A percentile compares a stretch with the other conserved stretches of the same genome.
Conservation (phyloP, 2,329 filamentous ascomycete species). For the Pyrenochaeta sp. region DNA sequence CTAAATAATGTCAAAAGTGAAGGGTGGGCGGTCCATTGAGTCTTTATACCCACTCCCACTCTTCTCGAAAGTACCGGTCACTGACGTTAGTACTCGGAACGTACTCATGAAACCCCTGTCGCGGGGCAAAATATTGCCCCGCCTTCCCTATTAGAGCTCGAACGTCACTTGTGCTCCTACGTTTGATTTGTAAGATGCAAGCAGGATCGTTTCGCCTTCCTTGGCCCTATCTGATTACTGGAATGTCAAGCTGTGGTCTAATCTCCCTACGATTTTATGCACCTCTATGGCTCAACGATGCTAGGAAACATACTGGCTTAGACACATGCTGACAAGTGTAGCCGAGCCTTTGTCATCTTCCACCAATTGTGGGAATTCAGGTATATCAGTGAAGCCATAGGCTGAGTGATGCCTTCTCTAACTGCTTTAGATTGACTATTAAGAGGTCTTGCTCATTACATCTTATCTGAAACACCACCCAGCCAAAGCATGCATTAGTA, state of each 20-base stretch:
- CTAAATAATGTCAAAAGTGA: slow-evolving; percentile 7
- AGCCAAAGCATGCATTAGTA: neutral
- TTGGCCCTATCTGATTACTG: neutral
- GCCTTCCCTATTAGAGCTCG: slow-evolving; percentile 19
- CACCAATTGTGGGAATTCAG: neutral
- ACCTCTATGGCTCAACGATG: neutral
- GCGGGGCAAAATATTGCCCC: slow-evolving; percentile 26
- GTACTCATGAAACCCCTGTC: slow-evolving; percentile 8
- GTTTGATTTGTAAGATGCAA: slow-evolving; percentile 35
- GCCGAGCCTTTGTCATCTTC: slow-evolving; percentile 3
- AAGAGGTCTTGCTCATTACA: neutral
- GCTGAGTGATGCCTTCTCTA: neutral
- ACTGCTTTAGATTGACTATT: neutral
- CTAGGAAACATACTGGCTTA: neutral
- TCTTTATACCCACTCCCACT: slow-evolving; percentile 37
- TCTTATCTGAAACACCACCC: neutral
- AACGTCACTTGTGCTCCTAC: slow-evolving; percentile 9
- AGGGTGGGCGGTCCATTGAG: slow-evolving; percentile 7
- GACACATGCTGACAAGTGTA: slow-evolving; percentile 13
- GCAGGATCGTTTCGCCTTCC: neutral
- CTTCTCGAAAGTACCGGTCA: slow-evolving; percentile 21
- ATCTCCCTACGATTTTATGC: neutral
- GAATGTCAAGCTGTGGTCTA: neutral
- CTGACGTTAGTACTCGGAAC: slow-evolving; percentile 27
- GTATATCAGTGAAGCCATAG: neutral